Percentiles rank a stretch among this genome's conserved stretches.
Conservation (phyloP, 176 grass and related monocot genomes). For the Bromus sterilis region DNA sequence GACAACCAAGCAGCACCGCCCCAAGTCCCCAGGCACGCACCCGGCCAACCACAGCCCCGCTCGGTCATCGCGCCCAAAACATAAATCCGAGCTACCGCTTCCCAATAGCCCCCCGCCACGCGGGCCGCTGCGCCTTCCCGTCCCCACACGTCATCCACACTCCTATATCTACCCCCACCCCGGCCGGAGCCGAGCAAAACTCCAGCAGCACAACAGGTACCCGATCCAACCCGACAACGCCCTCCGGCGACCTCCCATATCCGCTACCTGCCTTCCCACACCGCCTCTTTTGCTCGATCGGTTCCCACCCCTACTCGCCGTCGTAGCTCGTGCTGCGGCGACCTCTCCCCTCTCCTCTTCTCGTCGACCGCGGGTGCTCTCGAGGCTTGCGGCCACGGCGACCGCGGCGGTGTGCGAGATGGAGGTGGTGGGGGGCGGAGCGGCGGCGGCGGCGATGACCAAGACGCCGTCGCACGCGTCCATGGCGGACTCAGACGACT, state of each 20-base stretch:
- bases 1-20: not conserved
- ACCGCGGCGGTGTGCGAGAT: conserved; percentile 38
- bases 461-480: conserved; percentile 57
- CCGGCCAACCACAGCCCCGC: not conserved
- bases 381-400: conserved; percentile 16
- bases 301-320: not conserved
- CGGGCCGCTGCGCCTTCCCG: not conserved
- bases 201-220: not conserved
- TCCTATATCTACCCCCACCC: conserved; percentile 27
- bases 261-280: not conserved
- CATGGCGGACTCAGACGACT: conserved; percentile 57
- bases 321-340: not conserved
- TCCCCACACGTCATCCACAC: conserved; percentile 26
- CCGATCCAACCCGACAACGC: not conserved
- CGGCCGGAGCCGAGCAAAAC: conserved; percentile 4
- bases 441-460: conserved; percentile 27
- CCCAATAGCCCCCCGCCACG: not conserved
- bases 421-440: conserved; percentile 30
- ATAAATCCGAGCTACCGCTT: not conserved
- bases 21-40: not conserved
- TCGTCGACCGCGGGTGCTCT: not conserved
- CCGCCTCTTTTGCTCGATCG: not conserved
- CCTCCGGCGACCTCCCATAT: not conserved
- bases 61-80: not conserved
- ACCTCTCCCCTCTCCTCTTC: not conserved